A percentile compares a stretch with the other conserved stretches of the same genome.
phyloP scores from a whole-genome alignment of 2,329 filamentous ascomycete species.

The Blastomyces gilchristii region DNA sequence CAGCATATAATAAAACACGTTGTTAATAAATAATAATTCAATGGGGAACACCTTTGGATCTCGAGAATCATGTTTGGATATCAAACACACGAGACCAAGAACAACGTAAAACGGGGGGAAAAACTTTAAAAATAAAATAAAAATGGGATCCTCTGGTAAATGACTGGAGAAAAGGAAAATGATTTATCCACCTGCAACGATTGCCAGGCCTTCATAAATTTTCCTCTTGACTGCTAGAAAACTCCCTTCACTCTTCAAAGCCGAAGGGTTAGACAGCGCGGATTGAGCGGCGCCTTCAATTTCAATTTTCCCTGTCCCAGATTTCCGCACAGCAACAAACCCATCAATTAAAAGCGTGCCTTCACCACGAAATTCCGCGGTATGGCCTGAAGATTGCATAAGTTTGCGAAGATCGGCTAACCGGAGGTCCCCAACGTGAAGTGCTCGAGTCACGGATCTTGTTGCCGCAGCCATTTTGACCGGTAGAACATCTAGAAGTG shows the following conservation, averaged over 20 bases:
- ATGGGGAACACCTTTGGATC: background rate
- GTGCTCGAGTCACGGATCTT: conserved; percentile 67
- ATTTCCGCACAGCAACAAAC: conserved; percentile 79
- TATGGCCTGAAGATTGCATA: conserved; percentile 72
- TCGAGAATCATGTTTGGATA: background rate
- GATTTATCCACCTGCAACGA: conserved; percentile 64
- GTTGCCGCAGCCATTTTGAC: conserved; percentile 58
- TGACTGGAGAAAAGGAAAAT: background rate
- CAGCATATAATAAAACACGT: conserved; percentile 7
- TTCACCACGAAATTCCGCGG: conserved; percentile 86
- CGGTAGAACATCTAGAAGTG: conserved; percentile 51
- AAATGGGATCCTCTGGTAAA: conserved; percentile 18
- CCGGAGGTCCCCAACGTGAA: conserved; percentile 88
- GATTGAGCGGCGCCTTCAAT: conserved; percentile 64
- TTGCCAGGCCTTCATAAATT: conserved; percentile 88
- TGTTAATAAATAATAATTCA: background rate
- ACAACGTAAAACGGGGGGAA: conserved; percentile 21
- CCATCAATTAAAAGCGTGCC: conserved; percentile 85
- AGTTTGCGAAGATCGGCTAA: conserved; percentile 78
- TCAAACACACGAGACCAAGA: conserved; percentile 20
- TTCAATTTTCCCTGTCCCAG: conserved; percentile 74
- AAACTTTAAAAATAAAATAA: conserved; percentile 15
- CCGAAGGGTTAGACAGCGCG: conserved; percentile 32
- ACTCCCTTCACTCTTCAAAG: conserved; percentile 46
- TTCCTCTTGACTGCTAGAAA: conserved; percentile 82